Evolutionary conservation across 2,329 filamentous ascomycete species (phyloP).

Genomic region (Polytolypa hystricis): DNA sequence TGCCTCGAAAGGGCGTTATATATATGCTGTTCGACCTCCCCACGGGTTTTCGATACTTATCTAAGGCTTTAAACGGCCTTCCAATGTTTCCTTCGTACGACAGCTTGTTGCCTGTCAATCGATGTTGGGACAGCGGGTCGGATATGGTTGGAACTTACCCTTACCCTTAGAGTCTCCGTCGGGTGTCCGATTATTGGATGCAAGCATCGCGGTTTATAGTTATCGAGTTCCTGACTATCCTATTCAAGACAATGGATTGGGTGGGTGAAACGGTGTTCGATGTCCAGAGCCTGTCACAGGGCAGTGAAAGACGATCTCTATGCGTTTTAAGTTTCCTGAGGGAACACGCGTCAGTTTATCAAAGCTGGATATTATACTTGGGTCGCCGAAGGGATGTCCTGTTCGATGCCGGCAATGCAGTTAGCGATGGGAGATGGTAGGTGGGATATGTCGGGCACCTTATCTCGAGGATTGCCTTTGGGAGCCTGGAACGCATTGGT

Average conservation of each 20-base stretch:
- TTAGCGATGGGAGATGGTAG: conserved; percentile 36
- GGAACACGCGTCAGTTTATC: conserved; percentile 44
- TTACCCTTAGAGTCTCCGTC: conserved; percentile 75
- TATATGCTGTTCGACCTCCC: conserved; percentile 49
- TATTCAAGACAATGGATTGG: conserved; percentile 22
- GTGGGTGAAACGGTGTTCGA: conserved; percentile 25
- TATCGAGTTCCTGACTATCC: conserved; percentile 60
- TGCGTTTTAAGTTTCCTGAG: conserved; percentile 32
- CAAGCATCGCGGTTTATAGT: conserved; percentile 60
- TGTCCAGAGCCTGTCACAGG: conserved; percentile 35
- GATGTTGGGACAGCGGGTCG: conserved; percentile 40
- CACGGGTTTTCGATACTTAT: conserved; percentile 66
- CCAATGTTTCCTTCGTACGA: conserved; percentile 50
- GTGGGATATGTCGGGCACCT: conserved; percentile 42
- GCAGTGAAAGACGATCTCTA: conserved; percentile 34
- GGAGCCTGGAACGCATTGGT: conserved; percentile 24
- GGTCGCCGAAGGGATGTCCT: conserved; percentile 50
- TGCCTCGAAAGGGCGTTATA: conserved; percentile 18
- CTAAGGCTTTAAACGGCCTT: conserved; percentile 42
- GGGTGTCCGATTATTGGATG: conserved; percentile 40
- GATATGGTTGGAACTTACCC: conserved; percentile 82
- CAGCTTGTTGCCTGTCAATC: conserved; percentile 34
- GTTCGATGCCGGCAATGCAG: conserved; percentile 28
- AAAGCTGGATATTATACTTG: conserved; percentile 46
- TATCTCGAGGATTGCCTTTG: conserved; percentile 39